Conservation (phyloP, 495 filamentous ascomycete species). For the Cercophora newfieldiana region DNA sequence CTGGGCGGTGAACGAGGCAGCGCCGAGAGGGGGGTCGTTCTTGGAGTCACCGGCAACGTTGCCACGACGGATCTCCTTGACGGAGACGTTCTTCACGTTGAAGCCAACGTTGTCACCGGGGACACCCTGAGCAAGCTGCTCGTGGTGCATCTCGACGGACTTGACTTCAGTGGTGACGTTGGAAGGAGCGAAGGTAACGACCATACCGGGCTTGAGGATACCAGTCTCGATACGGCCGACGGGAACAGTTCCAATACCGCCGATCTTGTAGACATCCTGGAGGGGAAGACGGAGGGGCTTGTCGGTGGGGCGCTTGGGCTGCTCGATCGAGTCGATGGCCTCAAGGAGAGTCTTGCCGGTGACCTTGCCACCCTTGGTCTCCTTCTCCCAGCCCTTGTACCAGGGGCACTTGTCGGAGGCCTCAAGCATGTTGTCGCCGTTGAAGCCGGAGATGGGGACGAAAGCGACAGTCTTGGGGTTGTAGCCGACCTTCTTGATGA, state of each 20-base stretch:
- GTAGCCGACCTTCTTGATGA: conserved; percentile 99
- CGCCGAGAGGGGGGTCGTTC: conserved; percentile 91
- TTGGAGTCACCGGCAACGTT: conserved; percentile 99
- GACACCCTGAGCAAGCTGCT: conserved; percentile 93
- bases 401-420: conserved; percentile 91
- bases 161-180: conserved; percentile 99
- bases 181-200: conserved; percentile 93
- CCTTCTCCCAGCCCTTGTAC: conserved; percentile 99
- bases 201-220: conserved; percentile 96
- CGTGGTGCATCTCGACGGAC: conserved; percentile 99
- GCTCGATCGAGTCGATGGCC: conserved; percentile 96
- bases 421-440: conserved; percentile 99
- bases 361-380: conserved; percentile 88
- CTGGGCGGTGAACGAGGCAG: conserved; percentile 96
- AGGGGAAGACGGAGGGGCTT: conserved; percentile 99
- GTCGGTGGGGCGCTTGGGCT: conserved; percentile 87
- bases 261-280: conserved; percentile 99
- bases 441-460: conserved; percentile 99
- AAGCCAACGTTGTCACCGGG: conserved; percentile 99
- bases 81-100: conserved; percentile 99
- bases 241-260: conserved; percentile 98
- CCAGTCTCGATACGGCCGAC: conserved; percentile 99
- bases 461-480: conserved; percentile 98
- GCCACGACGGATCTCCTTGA: conserved; percentile 99
- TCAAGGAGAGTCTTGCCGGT: conserved; percentile 98